Conservation (phyloP, 164 flowering plant species). For the Magnolia officinalis region DNA sequence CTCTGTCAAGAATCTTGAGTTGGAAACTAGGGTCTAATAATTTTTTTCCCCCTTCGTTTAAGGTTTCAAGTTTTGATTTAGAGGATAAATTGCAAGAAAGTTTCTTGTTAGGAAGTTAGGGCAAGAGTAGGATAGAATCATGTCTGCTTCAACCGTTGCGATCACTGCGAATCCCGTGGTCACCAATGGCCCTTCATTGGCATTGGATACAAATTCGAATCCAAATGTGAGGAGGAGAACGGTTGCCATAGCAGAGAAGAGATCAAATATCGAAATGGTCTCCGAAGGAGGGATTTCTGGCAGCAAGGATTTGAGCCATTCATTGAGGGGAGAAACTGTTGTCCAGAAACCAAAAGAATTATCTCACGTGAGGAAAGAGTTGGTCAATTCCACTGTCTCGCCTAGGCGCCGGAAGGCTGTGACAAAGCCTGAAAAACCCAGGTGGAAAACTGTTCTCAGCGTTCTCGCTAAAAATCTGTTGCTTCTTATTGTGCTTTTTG, state of each 20-base stretch:
- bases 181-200: slow-evolving; percentile 34
- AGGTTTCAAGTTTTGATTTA: not conserved
- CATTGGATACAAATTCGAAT: slow-evolving; percentile 14
- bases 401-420: slow-evolving; percentile 37
- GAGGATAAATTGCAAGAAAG: not conserved
- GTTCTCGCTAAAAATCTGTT: slow-evolving; percentile 50
- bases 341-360: slow-evolving; percentile 40
- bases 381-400: slow-evolving; percentile 23
- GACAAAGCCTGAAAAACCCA: slow-evolving; percentile 38
- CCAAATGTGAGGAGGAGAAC: slow-evolving; percentile 15
- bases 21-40: not conserved
- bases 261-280: slow-evolving; percentile 17
- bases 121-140: slow-evolving; percentile 2
- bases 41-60: not conserved
- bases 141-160: slow-evolving; percentile 81
- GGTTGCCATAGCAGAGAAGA: slow-evolving; percentile 22
- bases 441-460: slow-evolving; percentile 59
- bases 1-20: not conserved
- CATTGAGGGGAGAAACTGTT: slow-evolving; percentile 44
- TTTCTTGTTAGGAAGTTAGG: not conserved
- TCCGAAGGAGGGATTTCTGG: slow-evolving; percentile 17
- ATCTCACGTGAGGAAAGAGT: slow-evolving; percentile 21
- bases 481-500: slow-evolving; percentile 40
- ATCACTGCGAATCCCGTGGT: slow-evolving; percentile 53
- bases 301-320: slow-evolving; percentile 49